A percentile compares a stretch with the other conserved stretches of the same genome.
Evolutionary conservation across 1,284 basidiomycete species (phyloP).

Genomic region (Malassezia nana): DNA sequence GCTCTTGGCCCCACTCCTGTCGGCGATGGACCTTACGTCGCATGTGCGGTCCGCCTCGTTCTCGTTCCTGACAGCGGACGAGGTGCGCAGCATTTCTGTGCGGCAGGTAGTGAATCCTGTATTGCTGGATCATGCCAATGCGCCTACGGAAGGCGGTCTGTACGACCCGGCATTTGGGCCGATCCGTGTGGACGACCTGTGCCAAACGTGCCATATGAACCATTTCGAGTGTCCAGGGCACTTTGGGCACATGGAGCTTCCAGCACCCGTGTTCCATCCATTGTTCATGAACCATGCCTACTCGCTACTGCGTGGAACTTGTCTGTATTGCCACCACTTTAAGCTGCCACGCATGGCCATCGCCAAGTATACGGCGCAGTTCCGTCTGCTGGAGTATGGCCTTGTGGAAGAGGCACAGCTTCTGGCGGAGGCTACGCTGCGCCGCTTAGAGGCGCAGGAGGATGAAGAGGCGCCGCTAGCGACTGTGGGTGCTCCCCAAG

Average conservation of each 20-base stretch:
- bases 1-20: background rate
- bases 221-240: conserved; percentile 94
- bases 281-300: conserved; percentile 90
- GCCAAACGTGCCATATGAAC: conserved; percentile 79
- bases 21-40: conserved; percentile 79
- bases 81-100: conserved; percentile 85
- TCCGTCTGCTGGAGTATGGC: conserved; percentile 81
- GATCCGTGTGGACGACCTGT: conserved; percentile 58
- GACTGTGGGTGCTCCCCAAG: background rate
- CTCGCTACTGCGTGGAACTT: conserved; percentile 76
- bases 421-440: conserved; percentile 55
- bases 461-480: conserved; percentile 45
- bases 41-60: conserved; percentile 79
- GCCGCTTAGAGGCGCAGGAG: conserved; percentile 20
- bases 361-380: conserved; percentile 63
- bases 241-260: conserved; percentile 97
- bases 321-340: conserved; percentile 91
- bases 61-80: conserved; percentile 82
- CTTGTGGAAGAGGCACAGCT: conserved; percentile 70
- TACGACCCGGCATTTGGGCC: conserved; percentile 95
- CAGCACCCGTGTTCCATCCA: conserved; percentile 89
- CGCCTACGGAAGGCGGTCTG: conserved; percentile 81
- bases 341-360: conserved; percentile 64
- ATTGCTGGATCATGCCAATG: conserved; percentile 83
- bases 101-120: conserved; percentile 90